Evolutionary conservation across 2,329 filamentous ascomycete species (phyloP).

Genomic region (Calonectria pauciramosa): DNA sequence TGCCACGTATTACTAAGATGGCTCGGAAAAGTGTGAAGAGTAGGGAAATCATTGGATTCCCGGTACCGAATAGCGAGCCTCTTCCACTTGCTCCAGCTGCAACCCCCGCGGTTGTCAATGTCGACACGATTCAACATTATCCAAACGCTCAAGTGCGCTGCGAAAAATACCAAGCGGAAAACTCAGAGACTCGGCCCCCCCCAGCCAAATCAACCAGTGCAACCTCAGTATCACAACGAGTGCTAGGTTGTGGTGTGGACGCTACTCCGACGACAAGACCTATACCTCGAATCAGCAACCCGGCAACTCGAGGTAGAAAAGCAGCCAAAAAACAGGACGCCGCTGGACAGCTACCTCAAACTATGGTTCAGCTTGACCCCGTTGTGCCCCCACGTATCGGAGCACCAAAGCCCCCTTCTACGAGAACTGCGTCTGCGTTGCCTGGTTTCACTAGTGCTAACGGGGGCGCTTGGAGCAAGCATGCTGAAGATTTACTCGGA

Average conservation of each 20-base stretch:
- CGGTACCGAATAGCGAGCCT: conserved; percentile 35
- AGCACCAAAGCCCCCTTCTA: conserved; percentile 4
- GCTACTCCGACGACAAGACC: conserved; percentile 29
- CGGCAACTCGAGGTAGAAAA: conserved; percentile 67
- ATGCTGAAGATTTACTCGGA: conserved; percentile 76
- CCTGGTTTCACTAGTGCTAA: conserved; percentile 64
- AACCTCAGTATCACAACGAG: not conserved
- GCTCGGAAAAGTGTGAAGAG: conserved; percentile 60
- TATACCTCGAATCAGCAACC: conserved; percentile 55
- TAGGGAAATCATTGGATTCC: conserved; percentile 61
- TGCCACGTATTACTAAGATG: conserved; percentile 56
- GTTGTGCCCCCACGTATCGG: conserved; percentile 29
- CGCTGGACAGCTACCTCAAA: conserved; percentile 61
- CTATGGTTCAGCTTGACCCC: conserved; percentile 54
- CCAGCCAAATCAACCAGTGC: not conserved
- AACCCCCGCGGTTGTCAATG: not conserved
- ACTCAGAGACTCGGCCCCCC: not conserved
- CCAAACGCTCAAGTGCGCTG: not conserved
- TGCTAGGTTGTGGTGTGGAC: not conserved
- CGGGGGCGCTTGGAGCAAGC: conserved; percentile 77
- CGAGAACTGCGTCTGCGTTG: conserved; percentile 39
- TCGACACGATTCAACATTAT: not conserved
- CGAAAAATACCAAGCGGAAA: not conserved
- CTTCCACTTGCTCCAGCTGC: conserved; percentile 12
- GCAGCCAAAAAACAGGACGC: conserved; percentile 66